Evolutionary conservation across 2,329 filamentous ascomycete species (phyloP), one percentile per base, ranked within the genome.

Genomic region (Trichoderma asperellum): DNA sequence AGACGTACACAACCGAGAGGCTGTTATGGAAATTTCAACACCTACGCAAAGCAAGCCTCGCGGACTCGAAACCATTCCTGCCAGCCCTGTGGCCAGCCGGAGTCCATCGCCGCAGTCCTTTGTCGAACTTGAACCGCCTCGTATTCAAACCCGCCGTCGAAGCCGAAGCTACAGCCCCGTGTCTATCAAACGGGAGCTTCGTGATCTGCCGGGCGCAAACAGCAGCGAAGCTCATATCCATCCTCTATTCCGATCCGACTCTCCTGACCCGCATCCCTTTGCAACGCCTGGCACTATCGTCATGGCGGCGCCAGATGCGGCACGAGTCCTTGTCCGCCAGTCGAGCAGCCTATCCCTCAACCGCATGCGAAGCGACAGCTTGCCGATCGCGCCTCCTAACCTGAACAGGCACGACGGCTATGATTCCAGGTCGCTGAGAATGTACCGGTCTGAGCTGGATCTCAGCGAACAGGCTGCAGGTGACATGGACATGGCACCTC

Each of bases 171-270:
- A 82, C 75, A 87, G 85, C 73, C 83, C 86, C 5, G 74, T 79
- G 12, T 69, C 79, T 12, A 62, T 72, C 16, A 75, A 74, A 37
- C 74, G 75, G 8, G 77, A 77, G 24, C 78, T 81, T 70, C 59
- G 58, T 21, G 66, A 68, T 35, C 71, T 71, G 35, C 72, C 70
- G 10, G 75, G 70, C 76, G 76, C 74, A 14, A 71, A 80, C 72
- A 81, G 81, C 72, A 81, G 84, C 74, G 90, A 94, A 77, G 84
- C 88, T 4, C 88, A 93, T 75, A 93, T 94, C 57, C 92, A 94
- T 77, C 92, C 92, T 10, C 84, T 94, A 3, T 94, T 94, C 81
- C 86, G 92, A 70, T 89, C 89, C 6, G 90, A 92, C 75, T 91
- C 88, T 52, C 90, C 90, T 0, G 85, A 83, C 1, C 90, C 91